A percentile compares a stretch with the other conserved stretches of the same genome.
Conservation (phyloP, 805 yeast species). For the Schizosaccharomyces octosporus region DNA sequence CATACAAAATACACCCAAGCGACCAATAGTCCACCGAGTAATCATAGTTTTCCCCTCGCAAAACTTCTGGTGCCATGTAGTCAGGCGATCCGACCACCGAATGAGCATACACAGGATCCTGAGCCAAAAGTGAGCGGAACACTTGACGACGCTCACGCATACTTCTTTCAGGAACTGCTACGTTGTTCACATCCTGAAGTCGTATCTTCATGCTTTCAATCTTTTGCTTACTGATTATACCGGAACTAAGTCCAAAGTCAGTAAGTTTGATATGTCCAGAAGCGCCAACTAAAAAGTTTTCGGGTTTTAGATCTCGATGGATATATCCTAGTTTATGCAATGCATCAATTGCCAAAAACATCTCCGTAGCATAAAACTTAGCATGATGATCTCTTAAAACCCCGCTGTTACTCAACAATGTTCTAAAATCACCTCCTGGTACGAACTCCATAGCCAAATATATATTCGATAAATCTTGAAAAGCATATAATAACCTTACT, state of each 20-base stretch:
- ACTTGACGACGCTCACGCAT: slow-evolving; percentile 69
- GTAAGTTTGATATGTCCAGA: slow-evolving; percentile 82
- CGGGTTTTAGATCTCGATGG: slow-evolving; percentile 91
- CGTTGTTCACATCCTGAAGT: slow-evolving; percentile 46
- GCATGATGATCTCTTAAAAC: slow-evolving; percentile 85
- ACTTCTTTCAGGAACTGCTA: slow-evolving; percentile 39
- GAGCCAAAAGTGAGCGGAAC: slow-evolving; percentile 46
- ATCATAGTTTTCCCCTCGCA: slow-evolving; percentile 81
- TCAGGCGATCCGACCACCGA: slow-evolving; percentile 97
- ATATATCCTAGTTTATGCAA: slow-evolving; percentile 87
- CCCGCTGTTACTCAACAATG: slow-evolving; percentile 78
- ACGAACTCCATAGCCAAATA: slow-evolving; percentile 96
- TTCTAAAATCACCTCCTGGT: slow-evolving; percentile 98
- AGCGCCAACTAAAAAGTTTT: slow-evolving; percentile 69
- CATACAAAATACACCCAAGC: slow-evolving; percentile 88
- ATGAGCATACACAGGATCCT: slow-evolving; percentile 68
- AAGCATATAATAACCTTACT: slow-evolving; percentile 77
- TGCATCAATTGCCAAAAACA: slow-evolving; percentile 87
- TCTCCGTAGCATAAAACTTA: slow-evolving; percentile 78
- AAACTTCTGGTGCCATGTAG: slow-evolving; percentile 93
- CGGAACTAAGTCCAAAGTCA: slow-evolving; percentile 93
- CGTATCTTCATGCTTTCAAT: slow-evolving; percentile 73
- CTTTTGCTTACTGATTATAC: slow-evolving; percentile 75
- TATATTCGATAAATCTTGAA: slow-evolving; percentile 74
- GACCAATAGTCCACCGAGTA: slow-evolving; percentile 98